Percentiles rank a stretch among this genome's conserved stretches.
Evolutionary conservation across 192 early-diverging fungal genomes (phyloP).

Genomic region (Tieghemiomyces parasiticus): DNA sequence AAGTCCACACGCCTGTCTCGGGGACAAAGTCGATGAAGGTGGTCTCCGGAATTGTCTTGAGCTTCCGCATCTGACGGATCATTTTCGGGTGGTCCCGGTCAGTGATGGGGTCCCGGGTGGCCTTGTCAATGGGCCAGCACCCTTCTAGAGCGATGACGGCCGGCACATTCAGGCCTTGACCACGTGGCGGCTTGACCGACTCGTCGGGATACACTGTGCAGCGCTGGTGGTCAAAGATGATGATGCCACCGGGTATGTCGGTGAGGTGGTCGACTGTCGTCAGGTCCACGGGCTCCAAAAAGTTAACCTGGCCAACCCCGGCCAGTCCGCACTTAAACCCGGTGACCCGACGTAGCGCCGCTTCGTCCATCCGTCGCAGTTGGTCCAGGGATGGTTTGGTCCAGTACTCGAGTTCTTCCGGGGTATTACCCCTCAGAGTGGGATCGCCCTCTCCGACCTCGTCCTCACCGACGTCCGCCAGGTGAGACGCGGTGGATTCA

Average conservation of each 20-base stretch:
- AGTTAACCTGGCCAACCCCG: constrained; percentile 60
- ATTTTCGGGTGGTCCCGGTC: constrained; percentile 53
- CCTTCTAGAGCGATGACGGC: constrained; percentile 59
- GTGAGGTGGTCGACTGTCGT: constrained; percentile 32
- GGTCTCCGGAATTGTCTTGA: constrained; percentile 59
- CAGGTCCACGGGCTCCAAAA: constrained; percentile 72
- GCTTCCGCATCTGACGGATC: constrained; percentile 46
- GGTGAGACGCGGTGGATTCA: constrained; percentile 4
- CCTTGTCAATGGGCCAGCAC: constrained; percentile 79
- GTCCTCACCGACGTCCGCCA: constrained; percentile 1
- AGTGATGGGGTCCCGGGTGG: constrained; percentile 43
- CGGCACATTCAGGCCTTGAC: constrained; percentile 76
- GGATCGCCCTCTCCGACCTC: constrained; percentile 20
- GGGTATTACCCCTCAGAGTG: constrained; percentile 1
- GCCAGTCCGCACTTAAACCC: constrained; percentile 55
- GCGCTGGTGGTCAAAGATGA: constrained; percentile 53
- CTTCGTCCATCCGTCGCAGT: constrained; percentile 49
- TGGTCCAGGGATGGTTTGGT: constrained; percentile 56
- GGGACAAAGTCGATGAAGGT: constrained; percentile 60
- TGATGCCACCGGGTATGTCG: constrained; percentile 60
- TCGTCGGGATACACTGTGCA: constrained; percentile 77
- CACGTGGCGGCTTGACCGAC: constrained; percentile 56
- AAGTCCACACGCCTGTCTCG: constrained; percentile 74
- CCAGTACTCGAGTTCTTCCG: constrained; percentile 36
- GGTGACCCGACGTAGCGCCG: constrained; percentile 51